Evolutionary conservation across 495 filamentous ascomycete species (phyloP).

Genomic region (Hyaloscypha bicolor): DNA sequence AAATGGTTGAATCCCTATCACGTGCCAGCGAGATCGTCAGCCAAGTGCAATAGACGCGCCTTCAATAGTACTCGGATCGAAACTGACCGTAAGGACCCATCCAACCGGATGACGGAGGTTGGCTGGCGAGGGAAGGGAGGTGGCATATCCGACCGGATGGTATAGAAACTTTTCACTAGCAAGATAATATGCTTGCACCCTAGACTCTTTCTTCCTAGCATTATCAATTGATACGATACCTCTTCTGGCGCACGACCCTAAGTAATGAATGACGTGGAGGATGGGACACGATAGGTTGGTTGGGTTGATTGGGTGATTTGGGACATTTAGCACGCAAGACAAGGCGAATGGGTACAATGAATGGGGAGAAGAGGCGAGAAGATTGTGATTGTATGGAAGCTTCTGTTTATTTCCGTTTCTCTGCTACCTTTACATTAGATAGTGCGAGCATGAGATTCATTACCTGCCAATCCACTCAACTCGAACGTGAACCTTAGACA

Average conservation of each 20-base stretch:
- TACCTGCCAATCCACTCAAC: background rate
- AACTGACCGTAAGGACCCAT: slow-evolving; percentile 13
- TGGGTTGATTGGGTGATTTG: slow-evolving; percentile 1
- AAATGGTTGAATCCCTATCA: slow-evolving; percentile 93
- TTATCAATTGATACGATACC: slow-evolving; percentile 26
- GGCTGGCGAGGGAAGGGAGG: background rate
- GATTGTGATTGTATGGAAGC: slow-evolving; percentile 6
- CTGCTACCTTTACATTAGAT: slow-evolving; percentile 25
- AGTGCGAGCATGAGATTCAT: slow-evolving; percentile 25
- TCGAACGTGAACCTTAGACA: background rate
- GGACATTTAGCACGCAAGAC: background rate
- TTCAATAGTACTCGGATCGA: background rate
- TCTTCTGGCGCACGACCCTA: slow-evolving; percentile 18
- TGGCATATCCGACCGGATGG: slow-evolving; percentile 15
- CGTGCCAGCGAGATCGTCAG: slow-evolving; percentile 95
- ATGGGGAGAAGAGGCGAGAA: background rate
- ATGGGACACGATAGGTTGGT: slow-evolving; percentile 10
- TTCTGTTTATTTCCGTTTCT: slow-evolving; percentile 24
- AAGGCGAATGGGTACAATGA: no score
- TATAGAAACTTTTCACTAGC: slow-evolving; percentile 23
- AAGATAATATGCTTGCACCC: slow-evolving; percentile 18
- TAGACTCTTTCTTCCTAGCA: slow-evolving; percentile 23
- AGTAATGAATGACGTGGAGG: slow-evolving; percentile 30
- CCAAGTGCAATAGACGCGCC: slow-evolving; percentile 74
- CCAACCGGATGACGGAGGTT: background rate